Percentiles rank a stretch among this genome's conserved stretches.
phyloP scores from a whole-genome alignment of 257 asterid genomes.

The Oldenlandia corymbosa region DNA sequence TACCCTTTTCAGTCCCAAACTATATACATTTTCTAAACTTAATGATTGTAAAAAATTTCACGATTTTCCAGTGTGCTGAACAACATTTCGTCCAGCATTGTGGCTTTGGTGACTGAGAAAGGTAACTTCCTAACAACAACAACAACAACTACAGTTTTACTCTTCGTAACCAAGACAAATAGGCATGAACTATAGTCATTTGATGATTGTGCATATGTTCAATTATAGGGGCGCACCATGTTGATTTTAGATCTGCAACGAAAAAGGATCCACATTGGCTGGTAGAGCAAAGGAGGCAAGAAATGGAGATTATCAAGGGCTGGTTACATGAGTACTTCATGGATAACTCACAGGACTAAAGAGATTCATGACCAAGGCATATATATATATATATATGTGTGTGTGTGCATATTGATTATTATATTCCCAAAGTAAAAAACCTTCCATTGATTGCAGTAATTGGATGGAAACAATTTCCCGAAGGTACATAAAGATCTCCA shows the following conservation, averaged over 20 bases:
- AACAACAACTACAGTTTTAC: no score
- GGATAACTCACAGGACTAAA: constrained; percentile 28
- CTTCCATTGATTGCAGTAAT: no score
- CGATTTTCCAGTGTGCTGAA: constrained; percentile 40
- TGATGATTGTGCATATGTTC: constrained; percentile 1
- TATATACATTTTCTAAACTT: no score
- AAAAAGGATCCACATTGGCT: constrained; percentile 60
- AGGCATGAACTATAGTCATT: no score
- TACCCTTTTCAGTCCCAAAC: no score
- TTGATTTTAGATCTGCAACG: constrained; percentile 54
- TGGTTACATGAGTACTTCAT: constrained; percentile 53
- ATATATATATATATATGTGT: no score
- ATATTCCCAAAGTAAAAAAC: no score
- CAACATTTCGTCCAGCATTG: constrained; percentile 61
- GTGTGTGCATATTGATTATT: no score
- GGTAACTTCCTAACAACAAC: constrained; percentile 25
- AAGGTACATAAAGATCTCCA: no score
- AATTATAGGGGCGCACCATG: constrained; percentile 76
- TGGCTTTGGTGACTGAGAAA: constrained; percentile 59
- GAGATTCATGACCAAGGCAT: not conserved
- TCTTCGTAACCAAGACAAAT: no score
- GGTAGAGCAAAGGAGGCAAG: constrained; percentile 48
- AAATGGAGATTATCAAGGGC: constrained; percentile 44
- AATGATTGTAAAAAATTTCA: no score
- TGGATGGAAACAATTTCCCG: no score